These are phyloP conservation scores for Xerocomus cyaneibrunnescens DNA, from an alignment of 1,284 basidiomycete species.

Conservation along the genomic window DNA sequence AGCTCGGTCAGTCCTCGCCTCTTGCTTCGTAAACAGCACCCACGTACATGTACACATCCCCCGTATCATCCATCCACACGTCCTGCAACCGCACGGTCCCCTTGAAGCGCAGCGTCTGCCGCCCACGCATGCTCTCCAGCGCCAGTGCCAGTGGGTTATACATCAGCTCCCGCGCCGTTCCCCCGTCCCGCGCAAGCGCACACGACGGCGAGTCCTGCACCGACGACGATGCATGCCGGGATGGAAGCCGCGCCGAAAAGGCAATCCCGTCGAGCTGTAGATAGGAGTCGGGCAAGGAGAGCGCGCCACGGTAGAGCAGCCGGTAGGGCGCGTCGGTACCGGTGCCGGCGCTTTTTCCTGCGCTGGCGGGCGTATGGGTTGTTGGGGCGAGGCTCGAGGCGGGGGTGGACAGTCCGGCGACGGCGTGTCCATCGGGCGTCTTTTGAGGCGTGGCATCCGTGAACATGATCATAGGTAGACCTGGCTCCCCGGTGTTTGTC, in stretches of 20 bases:
- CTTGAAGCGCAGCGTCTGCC: constrained; percentile 59
- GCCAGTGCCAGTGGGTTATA: constrained; percentile 69
- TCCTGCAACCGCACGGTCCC: constrained; percentile 53
- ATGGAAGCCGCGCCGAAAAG: constrained; percentile 48
- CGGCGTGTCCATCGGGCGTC: not conserved
- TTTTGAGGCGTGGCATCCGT: constrained; percentile 25
- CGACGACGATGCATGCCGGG: not conserved
- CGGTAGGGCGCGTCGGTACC: constrained; percentile 36
- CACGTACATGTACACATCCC: constrained; percentile 62
- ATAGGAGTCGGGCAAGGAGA: constrained; percentile 72
- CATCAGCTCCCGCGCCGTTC: constrained; percentile 44
- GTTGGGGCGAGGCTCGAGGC: not conserved
- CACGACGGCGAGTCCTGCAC: constrained; percentile 41
- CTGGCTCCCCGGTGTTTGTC: not conserved
- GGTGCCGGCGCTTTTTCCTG: not conserved
- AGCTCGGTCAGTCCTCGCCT: not conserved
- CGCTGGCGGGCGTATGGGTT: not conserved
- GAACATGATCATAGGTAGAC: constrained; percentile 13
- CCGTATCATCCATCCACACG: constrained; percentile 58
- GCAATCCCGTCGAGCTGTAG: constrained; percentile 70
- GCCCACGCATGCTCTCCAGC: constrained; percentile 77
- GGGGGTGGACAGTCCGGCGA: not conserved
- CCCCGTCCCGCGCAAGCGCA: constrained; percentile 24
- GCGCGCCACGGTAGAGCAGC: constrained; percentile 70
- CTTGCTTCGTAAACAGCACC: not conserved